These are phyloP conservation scores for Nitzschia sp. DNA, from an alignment of 108 stramenopile genomes.

Conservation along the genomic window DNA sequence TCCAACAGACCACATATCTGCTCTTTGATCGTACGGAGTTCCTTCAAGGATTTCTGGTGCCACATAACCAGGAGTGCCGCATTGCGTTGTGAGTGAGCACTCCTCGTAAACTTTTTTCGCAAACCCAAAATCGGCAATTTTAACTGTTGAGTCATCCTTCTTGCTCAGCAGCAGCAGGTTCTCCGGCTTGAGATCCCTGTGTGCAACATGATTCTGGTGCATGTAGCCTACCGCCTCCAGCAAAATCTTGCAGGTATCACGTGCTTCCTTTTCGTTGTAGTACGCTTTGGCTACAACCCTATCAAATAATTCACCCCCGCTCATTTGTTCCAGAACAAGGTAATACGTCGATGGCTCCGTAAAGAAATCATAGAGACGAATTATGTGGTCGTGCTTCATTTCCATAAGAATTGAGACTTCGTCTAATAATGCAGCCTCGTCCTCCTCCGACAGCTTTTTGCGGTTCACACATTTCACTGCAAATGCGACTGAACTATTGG, in stretches of 20 bases:
- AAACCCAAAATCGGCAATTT: slow-evolving; percentile 98
- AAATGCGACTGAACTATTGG: slow-evolving; percentile 40
- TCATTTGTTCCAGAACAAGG: slow-evolving; percentile 89
- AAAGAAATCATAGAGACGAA: slow-evolving; percentile 91
- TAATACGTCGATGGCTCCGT: slow-evolving; percentile 80
- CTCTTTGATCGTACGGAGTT: slow-evolving; percentile 85
- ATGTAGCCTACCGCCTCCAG: slow-evolving; percentile 82
- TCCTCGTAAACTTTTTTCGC: slow-evolving; percentile 78
- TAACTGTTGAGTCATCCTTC: slow-evolving; percentile 87
- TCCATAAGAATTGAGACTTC: slow-evolving; percentile 82
- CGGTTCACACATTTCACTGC: slow-evolving; percentile 82
- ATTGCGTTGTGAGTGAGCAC: slow-evolving; percentile 80
- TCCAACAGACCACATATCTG: slow-evolving; percentile 98
- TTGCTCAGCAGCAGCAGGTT: slow-evolving; percentile 85
- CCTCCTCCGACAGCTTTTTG: slow-evolving; percentile 72
- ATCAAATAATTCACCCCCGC: slow-evolving; percentile 97
- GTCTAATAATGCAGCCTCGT: slow-evolving; percentile 78
- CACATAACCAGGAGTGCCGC: slow-evolving; percentile 97
- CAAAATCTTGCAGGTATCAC: slow-evolving; percentile 72
- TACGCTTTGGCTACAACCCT: slow-evolving; percentile 89
- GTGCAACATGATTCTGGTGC: slow-evolving; percentile 83
- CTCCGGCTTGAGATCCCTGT: slow-evolving; percentile 94
- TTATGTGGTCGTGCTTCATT: slow-evolving; percentile 82
- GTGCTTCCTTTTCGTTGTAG: slow-evolving; percentile 94
- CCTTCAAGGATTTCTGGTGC: slow-evolving; percentile 94